These are phyloP conservation scores for Serendipita sp. DNA, from an alignment of 768 basidiomycete species.

Conservation along the genomic window DNA sequence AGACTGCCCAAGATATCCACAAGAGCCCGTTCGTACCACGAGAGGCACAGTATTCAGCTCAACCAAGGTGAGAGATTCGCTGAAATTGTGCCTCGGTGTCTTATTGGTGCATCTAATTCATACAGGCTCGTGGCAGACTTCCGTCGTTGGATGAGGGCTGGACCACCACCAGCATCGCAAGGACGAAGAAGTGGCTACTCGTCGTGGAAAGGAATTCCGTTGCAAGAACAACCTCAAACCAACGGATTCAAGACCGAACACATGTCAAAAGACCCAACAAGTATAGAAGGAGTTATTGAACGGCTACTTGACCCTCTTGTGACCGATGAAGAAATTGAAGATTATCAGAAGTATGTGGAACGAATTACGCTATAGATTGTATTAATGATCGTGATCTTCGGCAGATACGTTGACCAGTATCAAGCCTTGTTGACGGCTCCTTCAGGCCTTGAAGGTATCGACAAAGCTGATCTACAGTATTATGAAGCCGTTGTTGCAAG, in stretches of 20 bases:
- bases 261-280: constrained; percentile 12
- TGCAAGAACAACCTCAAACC: constrained; percentile 21
- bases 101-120: not conserved
- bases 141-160: constrained; percentile 56
- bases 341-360: constrained; percentile 49
- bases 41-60: constrained; percentile 22
- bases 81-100: not conserved
- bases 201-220: constrained; percentile 22
- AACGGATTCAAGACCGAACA: not conserved
- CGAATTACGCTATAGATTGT: not conserved
- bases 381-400: not conserved
- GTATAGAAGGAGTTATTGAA: constrained; percentile 38
- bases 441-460: not conserved
- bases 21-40: constrained; percentile 63
- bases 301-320: constrained; percentile 47
- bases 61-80: constrained; percentile 20
- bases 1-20: constrained; percentile 48
- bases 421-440: not conserved
- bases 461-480: not conserved
- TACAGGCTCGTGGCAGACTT: constrained; percentile 62
- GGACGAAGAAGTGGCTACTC: constrained; percentile 23
- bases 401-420: not conserved
- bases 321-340: constrained; percentile 43
- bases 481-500: constrained; percentile 2
- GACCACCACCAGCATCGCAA: constrained; percentile 27